Percentiles rank a stretch among this genome's conserved stretches.
phyloP scores from a whole-genome alignment of 2,329 filamentous ascomycete species.

The Paecilomyces niveus region DNA sequence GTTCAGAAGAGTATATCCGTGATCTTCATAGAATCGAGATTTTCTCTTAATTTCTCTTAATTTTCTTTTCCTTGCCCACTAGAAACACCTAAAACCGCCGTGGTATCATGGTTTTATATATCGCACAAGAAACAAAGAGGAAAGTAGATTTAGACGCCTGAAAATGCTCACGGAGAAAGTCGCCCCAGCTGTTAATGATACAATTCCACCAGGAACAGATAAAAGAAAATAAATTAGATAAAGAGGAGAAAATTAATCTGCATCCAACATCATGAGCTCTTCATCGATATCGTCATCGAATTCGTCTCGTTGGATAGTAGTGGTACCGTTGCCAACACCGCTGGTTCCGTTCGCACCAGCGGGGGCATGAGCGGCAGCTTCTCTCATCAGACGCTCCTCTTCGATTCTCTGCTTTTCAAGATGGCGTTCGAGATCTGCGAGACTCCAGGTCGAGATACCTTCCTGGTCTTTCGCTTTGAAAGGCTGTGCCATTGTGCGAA shows the following conservation, averaged over 20 bases:
- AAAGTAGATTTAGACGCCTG: constrained; percentile 2
- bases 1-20: neutral
- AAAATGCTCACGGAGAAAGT: neutral
- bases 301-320: constrained; percentile 28
- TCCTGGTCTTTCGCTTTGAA: constrained; percentile 79
- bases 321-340: constrained; percentile 15
- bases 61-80: neutral
- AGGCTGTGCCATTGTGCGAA: constrained; percentile 86
- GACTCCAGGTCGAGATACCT: constrained; percentile 86
- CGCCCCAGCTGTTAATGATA: neutral
- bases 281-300: constrained; percentile 38
- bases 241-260: constrained; percentile 6
- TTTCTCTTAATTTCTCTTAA: neutral
- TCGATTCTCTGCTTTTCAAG: constrained; percentile 62
- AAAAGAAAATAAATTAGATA: neutral
- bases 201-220: neutral
- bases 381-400: constrained; percentile 58
- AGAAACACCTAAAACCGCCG: neutral
- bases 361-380: constrained; percentile 29
- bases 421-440: constrained; percentile 68
- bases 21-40: neutral
- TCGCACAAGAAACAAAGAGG: neutral
- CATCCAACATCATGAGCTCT: constrained; percentile 36
- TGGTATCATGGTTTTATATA: neutral
- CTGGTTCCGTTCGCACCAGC: constrained; percentile 9